Evolutionary conservation across 371 early-diverging fungal genomes (phyloP).

Genomic region (Actinomortierella wolfii): DNA sequence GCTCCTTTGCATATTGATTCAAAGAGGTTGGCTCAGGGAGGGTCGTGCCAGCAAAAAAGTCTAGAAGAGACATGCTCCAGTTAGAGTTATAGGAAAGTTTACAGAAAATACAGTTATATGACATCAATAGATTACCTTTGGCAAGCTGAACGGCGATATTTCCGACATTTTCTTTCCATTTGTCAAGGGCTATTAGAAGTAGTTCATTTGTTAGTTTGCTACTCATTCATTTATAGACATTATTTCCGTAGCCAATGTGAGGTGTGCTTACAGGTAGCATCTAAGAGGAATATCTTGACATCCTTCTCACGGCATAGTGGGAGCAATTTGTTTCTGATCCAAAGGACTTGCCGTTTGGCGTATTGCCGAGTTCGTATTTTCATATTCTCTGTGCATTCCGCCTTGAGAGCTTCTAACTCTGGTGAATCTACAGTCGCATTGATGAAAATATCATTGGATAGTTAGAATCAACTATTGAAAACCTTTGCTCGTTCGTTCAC

Average conservation of each 20-base stretch:
- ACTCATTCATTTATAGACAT: background rate
- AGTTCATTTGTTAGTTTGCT: background rate
- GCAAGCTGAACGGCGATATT: constrained; percentile 57
- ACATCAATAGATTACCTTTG: constrained; percentile 54
- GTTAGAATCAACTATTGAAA: background rate
- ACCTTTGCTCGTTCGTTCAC: background rate
- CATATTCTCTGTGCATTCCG: constrained; percentile 77
- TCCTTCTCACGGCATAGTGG: constrained; percentile 52
- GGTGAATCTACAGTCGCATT: constrained; percentile 10
- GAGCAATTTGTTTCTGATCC: constrained; percentile 89
- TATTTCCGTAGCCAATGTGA: background rate
- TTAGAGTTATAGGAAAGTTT: background rate
- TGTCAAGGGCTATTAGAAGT: constrained; percentile 50
- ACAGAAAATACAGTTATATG: background rate
- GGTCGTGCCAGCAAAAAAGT: constrained; percentile 39
- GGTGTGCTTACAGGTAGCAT: constrained; percentile 71
- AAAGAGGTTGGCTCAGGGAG: constrained; percentile 34
- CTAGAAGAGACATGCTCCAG: constrained; percentile 6
- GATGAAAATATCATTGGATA: background rate
- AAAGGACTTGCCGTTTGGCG: constrained; percentile 85
- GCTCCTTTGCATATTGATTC: constrained; percentile 33
- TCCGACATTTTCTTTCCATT: constrained; percentile 61
- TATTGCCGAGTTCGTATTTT: constrained; percentile 86
- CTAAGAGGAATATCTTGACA: constrained; percentile 70
- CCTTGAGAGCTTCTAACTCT: constrained; percentile 53